Percentiles rank a stretch among this genome's conserved stretches.
These are phyloP conservation scores for Didymella segeticola DNA, from an alignment of 2,329 filamentous ascomycete genomes.

Conservation along the genomic window DNA sequence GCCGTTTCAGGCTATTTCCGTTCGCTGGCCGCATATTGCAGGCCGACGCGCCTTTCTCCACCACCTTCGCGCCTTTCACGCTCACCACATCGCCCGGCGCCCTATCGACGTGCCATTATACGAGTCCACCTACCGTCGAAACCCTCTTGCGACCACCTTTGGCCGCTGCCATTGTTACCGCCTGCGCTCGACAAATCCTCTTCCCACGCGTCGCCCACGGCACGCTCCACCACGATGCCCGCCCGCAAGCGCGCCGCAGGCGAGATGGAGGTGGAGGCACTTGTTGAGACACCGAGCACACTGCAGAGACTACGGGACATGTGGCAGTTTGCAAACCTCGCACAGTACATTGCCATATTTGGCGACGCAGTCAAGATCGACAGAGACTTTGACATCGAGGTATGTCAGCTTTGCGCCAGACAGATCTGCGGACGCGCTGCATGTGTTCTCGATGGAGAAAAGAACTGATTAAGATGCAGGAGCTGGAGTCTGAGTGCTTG, in stretches of 20 bases:
- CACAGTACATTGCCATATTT: conserved; percentile 93
- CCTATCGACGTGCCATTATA: conserved; percentile 4
- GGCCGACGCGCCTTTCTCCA: conserved; percentile 14
- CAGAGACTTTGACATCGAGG: conserved; percentile 87
- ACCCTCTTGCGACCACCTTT: neutral
- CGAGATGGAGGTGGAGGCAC: conserved; percentile 61
- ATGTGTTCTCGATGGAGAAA: conserved; percentile 1
- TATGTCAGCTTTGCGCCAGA: conserved; percentile 54
- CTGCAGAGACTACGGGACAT: conserved; percentile 79
- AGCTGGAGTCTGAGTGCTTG: conserved; percentile 86
- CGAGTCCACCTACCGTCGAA: neutral
- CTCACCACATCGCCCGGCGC: conserved; percentile 3
- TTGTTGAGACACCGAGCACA: conserved; percentile 49
- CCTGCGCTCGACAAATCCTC: conserved; percentile 1
- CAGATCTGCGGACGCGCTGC: conserved; percentile 21
- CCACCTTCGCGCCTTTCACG: conserved; percentile 12
- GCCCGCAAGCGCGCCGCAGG: conserved; percentile 53
- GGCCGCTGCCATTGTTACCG: neutral
- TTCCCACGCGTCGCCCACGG: conserved; percentile 44
- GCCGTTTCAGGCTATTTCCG: conserved; percentile 2
- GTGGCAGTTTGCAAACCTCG: conserved; percentile 95
- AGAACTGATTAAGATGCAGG: conserved; percentile 61
- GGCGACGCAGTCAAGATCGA: conserved; percentile 89
- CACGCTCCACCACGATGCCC: conserved; percentile 42
- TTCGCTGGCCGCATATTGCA: conserved; percentile 15